Base-by-base conservation (phyloP, 2,329 filamentous ascomycete genomes). In the Gliomastix tumulicola region DNA sequence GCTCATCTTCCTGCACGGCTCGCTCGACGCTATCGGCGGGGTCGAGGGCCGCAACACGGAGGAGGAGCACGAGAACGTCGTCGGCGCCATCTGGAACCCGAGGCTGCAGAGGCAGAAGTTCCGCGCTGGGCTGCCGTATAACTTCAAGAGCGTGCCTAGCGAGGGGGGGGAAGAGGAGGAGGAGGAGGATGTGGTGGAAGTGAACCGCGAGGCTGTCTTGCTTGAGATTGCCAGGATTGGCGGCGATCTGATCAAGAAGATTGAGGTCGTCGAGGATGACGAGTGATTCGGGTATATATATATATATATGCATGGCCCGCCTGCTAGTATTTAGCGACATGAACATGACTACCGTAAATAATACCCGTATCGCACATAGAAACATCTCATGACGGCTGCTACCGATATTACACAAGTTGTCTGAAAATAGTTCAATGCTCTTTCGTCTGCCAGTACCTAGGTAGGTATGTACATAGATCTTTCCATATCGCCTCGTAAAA, bases 1-100 rank as follows among this genome's bases (percentile, higher is more conserved):
- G 4, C 64, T 94, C 22, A 65, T 96, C 3, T 87, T 96, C 59
- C 96, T 97, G 66, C 74, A 80, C 44, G 82, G 88, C 21, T n/a
- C n/a, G n/a, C n/a, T n/a, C n/a, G n/a, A n/a, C n/a, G n/a, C n/a
- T n/a, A n/a, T n/a, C n/a, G 68, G 63, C 5, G 44, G 66, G 4
- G 66, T 35, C 11, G 46, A 44, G 3, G 56, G 68, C 2, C 65
- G 30, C n/a, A 28, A 36, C 13, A 21, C 32, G 5, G 38, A 38
- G n/a, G 41, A 42, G 12, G 38, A 69, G 3, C 69, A 79, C 18
- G 69, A 76, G 39, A 53, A 51, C 16, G 55, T 76, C 7, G 68
- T 84, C 12, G 70, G 71, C 3, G 74, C 65, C 15, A 65, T 80
- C 32, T 81, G 76, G 76, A 75, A 73, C 37, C 73, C 74, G 3